These are phyloP conservation scores for Lentinula boryana DNA, from an alignment of 768 basidiomycete genomes.

Conservation along the genomic window DNA sequence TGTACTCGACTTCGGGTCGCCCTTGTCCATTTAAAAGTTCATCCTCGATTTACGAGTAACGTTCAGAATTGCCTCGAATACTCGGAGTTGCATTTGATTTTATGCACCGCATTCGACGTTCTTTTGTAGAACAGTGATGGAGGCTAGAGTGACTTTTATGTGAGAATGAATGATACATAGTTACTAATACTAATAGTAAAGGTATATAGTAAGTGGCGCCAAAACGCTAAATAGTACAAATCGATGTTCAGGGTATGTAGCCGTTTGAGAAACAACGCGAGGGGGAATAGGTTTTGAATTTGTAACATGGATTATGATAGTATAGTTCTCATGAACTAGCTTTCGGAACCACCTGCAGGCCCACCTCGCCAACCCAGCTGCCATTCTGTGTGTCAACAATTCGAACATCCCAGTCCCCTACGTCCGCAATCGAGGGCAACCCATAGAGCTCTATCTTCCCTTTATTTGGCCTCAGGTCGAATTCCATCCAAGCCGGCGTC, in stretches of 20 bases:
- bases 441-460: conserved; percentile 55
- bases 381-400: neutral
- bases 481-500: conserved; percentile 51
- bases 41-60: no score
- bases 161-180: no score
- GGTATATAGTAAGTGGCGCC: no score
- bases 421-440: conserved; percentile 39
- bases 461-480: conserved; percentile 41
- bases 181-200: no score
- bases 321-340: neutral
- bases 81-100: no score
- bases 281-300: neutral
- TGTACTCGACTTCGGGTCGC: no score
- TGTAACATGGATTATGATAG: no score
- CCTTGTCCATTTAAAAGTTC: no score
- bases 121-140: no score
- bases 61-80: no score
- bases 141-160: no score
- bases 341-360: conserved; percentile 1
- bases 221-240: neutral
- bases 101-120: no score
- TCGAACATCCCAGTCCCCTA: conserved; percentile 33
- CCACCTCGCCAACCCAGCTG: neutral
- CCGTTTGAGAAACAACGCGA: neutral
- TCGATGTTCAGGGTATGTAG: neutral